Evolutionary conservation across 164 flowering plant genomes (phyloP).

Genomic region (Santalum album): DNA sequence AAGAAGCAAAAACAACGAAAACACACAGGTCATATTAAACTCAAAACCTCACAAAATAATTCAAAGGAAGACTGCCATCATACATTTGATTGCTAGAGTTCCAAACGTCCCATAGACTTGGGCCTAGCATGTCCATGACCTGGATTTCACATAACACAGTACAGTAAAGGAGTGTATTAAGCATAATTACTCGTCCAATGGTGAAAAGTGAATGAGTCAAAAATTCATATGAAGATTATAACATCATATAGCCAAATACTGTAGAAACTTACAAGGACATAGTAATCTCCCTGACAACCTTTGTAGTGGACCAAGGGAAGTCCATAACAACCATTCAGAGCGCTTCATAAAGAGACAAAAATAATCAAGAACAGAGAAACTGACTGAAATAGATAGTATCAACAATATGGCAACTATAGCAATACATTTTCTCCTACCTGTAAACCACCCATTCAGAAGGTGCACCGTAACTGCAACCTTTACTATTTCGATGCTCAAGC

Average conservation of each 20-base stretch:
- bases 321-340: constrained; percentile 51
- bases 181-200: background rate
- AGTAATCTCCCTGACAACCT: constrained; percentile 53
- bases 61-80: constrained; percentile 2
- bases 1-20: background rate
- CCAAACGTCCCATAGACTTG: constrained; percentile 63
- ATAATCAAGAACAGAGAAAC: constrained; percentile 1
- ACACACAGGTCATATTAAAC: background rate
- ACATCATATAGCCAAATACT: too few species aligned
- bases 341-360: constrained; percentile 14
- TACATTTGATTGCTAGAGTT: constrained; percentile 36
- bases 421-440: constrained; percentile 19
- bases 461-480: constrained; percentile 50
- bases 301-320: constrained; percentile 45
- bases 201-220: background rate
- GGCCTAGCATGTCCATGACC: constrained; percentile 66
- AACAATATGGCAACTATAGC: constrained; percentile 1
- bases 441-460: constrained; percentile 65
- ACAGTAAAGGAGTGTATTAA: background rate
- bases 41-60: background rate
- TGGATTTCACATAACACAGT: constrained; percentile 6
- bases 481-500: constrained; percentile 43
- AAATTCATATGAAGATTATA: too few species aligned
- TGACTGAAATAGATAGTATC: background rate
- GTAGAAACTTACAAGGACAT: constrained; percentile 30